Conservation (phyloP, 768 basidiomycete species). For the Stropharia rugosoannulata region DNA sequence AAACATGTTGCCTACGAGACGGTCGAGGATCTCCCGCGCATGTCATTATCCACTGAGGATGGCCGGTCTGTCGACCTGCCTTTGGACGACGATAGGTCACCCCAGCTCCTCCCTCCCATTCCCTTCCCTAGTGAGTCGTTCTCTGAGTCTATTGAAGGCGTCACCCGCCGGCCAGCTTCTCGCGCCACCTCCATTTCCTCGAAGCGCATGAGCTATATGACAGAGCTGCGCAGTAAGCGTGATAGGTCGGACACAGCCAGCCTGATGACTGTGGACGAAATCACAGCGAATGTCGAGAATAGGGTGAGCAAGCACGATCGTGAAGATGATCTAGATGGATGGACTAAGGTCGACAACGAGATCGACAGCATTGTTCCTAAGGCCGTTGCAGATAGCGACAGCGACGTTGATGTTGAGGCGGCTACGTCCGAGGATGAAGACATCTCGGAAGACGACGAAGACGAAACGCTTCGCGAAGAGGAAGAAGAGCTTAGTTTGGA, state of each 20-base stretch:
- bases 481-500: slow-evolving; percentile 31
- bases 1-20: slow-evolving; percentile 20
- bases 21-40: slow-evolving; percentile 58
- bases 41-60: slow-evolving; percentile 76
- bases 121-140: slow-evolving; percentile 77
- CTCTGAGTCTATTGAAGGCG: slow-evolving; percentile 71
- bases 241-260: slow-evolving; percentile 89
- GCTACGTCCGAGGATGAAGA: slow-evolving; percentile 40
- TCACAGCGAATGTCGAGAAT: slow-evolving; percentile 92
- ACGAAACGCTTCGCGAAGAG: slow-evolving; percentile 42
- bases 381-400: slow-evolving; percentile 32
- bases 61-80: slow-evolving; percentile 65
- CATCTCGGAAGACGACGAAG: slow-evolving; percentile 38
- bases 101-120: slow-evolving; percentile 75
- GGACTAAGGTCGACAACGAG: slow-evolving; percentile 68
- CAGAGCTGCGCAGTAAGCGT: slow-evolving; percentile 76
- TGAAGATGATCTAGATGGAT: slow-evolving; percentile 58
- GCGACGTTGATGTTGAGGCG: slow-evolving; percentile 21
- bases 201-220: slow-evolving; percentile 78
- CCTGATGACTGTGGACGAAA: slow-evolving; percentile 94
- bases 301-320: slow-evolving; percentile 51
- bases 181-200: slow-evolving; percentile 49
- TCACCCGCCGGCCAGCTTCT: slow-evolving; percentile 39
- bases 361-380: slow-evolving; percentile 32
- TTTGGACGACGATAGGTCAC: slow-evolving; percentile 39